phyloP scores from a whole-genome alignment of 2,329 filamentous ascomycete species.

The Penicillium rolfsii region DNA sequence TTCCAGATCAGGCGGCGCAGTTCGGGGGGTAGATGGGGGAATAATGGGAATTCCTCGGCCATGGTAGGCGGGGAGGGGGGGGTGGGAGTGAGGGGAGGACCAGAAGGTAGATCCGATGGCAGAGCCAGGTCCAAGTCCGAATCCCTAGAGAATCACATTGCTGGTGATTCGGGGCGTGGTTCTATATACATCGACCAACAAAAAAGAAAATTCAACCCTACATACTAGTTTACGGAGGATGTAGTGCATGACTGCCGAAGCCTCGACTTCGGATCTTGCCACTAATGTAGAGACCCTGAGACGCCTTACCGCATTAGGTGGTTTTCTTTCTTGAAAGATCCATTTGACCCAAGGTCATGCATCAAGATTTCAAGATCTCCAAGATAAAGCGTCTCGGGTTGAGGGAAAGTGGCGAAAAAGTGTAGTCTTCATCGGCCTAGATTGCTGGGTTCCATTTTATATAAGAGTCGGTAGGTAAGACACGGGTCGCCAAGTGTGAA shows the following conservation, averaged over 20 bases:
- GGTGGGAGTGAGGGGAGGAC: neutral
- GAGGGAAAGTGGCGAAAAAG: neutral
- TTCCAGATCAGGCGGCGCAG: slow-evolving; percentile 6
- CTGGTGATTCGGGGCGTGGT: neutral
- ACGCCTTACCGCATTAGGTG: neutral
- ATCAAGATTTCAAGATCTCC: neutral
- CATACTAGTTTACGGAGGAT: neutral
- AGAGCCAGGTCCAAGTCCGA: neutral
- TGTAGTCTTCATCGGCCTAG: neutral
- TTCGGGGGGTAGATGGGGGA: neutral
- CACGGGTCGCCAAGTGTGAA: neutral
- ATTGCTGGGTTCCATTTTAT: neutral
- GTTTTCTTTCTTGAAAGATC: neutral
- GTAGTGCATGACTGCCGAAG: neutral
- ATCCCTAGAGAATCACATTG: neutral
- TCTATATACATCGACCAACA: neutral
- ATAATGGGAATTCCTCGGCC: neutral
- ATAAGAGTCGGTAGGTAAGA: neutral
- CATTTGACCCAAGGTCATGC: neutral
- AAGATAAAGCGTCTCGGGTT: neutral
- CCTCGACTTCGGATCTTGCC: neutral
- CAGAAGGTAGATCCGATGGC: neutral
- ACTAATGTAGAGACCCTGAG: neutral
- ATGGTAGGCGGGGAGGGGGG: neutral
- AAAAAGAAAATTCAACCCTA: too few species aligned